These are phyloP conservation scores for Ceratocystis cacaofunesta DNA, from an alignment of 2,329 filamentous ascomycete genomes.

Conservation along the genomic window DNA sequence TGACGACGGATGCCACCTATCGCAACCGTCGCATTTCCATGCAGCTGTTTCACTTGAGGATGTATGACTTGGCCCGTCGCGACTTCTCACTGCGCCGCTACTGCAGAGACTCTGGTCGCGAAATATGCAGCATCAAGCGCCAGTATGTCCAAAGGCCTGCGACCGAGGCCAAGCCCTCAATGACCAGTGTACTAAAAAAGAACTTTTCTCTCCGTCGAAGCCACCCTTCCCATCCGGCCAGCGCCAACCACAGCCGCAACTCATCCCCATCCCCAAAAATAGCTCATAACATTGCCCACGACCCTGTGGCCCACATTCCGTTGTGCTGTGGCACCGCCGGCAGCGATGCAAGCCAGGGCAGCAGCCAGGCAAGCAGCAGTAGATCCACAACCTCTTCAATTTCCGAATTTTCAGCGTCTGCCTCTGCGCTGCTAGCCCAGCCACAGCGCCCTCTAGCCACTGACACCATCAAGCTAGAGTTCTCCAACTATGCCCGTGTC, in stretches of 20 bases:
- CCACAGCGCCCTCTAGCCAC: conserved; percentile 37
- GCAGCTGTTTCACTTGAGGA: conserved; percentile 80
- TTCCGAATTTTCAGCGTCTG: conserved; percentile 10
- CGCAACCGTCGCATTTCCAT: conserved; percentile 51
- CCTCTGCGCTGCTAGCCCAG: conserved; percentile 18
- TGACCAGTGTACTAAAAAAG: conserved; percentile 10
- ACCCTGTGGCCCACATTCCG: neutral
- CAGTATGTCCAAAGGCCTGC: conserved; percentile 38
- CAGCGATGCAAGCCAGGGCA: neutral
- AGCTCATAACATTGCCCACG: neutral
- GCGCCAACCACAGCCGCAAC: neutral
- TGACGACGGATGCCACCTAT: conserved; percentile 57
- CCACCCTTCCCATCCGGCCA: neutral
- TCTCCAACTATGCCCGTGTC: conserved; percentile 91
- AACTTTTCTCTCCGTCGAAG: conserved; percentile 12
- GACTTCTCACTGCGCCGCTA: conserved; percentile 87
- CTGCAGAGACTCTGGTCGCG: conserved; percentile 79
- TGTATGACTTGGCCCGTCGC: conserved; percentile 76
- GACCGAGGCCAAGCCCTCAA: conserved; percentile 7
- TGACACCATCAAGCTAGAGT: conserved; percentile 78
- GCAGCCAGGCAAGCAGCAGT: neutral
- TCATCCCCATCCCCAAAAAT: neutral
- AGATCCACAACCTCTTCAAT: conserved; percentile 12
- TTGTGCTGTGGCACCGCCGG: neutral
- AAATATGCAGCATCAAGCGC: conserved; percentile 73